Base-by-base conservation (phyloP, 2,329 filamentous ascomycete species). In the Penicillium oxalicum region DNA sequence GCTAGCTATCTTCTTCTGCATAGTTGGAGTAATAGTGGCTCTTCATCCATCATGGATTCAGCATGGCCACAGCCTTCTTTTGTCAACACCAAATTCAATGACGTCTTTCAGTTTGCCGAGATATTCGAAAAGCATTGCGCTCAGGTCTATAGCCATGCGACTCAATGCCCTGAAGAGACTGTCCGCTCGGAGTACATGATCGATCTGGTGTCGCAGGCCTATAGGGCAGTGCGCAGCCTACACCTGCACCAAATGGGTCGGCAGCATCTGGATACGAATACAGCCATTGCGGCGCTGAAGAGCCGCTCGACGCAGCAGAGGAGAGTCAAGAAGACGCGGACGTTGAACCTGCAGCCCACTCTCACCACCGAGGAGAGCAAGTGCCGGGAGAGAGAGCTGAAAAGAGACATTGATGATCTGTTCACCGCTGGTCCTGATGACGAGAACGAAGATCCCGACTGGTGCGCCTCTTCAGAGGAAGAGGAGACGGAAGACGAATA, bases 221-320 rank as follows among this genome's bases (percentile, higher is more conserved):
- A 53, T 37, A 46, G 48, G 28, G 48, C 51, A 8, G 48, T 53
- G 18, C 51, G 49, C 40, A 49, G 48, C 36, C 37, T 53, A 33
- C 42, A 51, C 29, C 49, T 53, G 43, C 51, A 53, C 32, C 51
- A 47, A 28, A 37, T 41, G n/a, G 48, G 45, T 3, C 39, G 33
- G 9, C 37, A 24, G 9, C 51, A 44, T 32, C 40, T 48, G 42
- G 51, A 53, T 25, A 11, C 39, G 6, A 11, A 41, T 6, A 34
- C 36, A n/a, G 45, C 51, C 3, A 47, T 43, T 28, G 45, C 45
- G 3, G 40, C 46, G 18, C 43, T 53, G 2, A 36, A 49, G n/a
- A 47, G 44, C 40, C 48, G 47, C 27, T 45, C 45, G 3, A 38
- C 35, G 4, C 43, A 53, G 29, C 51, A 47, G n/a, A 40, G 18